These are phyloP conservation scores for Glycine latifolia DNA, from an alignment of 306 rosid genomes.

Conservation along the genomic window DNA sequence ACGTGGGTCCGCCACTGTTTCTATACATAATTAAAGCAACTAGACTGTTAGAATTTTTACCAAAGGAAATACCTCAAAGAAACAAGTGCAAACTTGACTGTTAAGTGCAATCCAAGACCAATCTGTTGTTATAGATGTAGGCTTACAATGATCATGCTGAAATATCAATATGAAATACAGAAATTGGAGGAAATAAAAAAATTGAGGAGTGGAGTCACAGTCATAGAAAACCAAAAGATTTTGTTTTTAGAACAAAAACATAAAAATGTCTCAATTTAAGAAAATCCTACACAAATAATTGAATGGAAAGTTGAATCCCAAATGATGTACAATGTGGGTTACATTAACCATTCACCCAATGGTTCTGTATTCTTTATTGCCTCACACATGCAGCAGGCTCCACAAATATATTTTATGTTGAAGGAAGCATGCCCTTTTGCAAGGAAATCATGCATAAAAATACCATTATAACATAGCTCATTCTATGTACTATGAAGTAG, in stretches of 20 bases:
- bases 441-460: not conserved
- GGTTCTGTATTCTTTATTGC: not conserved
- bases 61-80: not conserved
- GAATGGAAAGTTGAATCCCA: not conserved
- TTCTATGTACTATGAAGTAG: not conserved
- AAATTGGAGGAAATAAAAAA: not conserved
- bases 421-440: not conserved
- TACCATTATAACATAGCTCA: not conserved
- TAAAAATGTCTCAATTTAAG: not conserved
- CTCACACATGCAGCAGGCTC: not conserved
- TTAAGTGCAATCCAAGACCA: slow-evolving; percentile 13
- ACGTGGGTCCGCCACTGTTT: not conserved
- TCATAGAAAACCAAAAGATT: not conserved
- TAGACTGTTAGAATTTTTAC: slow-evolving; percentile 13
- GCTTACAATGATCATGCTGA: slow-evolving; percentile 3
- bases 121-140: not conserved
- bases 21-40: slow-evolving; percentile 48
- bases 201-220: not conserved
- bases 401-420: not conserved
- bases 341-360: not conserved
- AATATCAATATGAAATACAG: not conserved
- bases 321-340: not conserved
- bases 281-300: slow-evolving; percentile 5
- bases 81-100: slow-evolving; percentile 4
- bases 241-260: not conserved